Base-by-base conservation (phyloP, 2,329 filamentous ascomycete species). In the Aureobasidium mangrovei region DNA sequence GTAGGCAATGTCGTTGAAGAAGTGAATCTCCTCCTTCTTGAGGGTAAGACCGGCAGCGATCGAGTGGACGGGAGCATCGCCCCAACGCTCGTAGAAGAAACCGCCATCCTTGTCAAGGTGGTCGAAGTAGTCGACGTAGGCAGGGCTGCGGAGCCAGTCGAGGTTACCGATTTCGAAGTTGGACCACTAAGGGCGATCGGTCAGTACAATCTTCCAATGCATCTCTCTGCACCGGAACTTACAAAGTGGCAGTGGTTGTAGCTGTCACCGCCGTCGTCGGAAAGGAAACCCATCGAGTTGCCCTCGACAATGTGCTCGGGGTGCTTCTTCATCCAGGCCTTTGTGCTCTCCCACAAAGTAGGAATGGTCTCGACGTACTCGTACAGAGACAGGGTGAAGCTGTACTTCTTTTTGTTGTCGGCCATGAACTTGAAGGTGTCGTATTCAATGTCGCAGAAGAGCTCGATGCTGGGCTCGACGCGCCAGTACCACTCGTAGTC, bases 401-500 rank as follows among this genome's bases (percentile, higher is more conserved):
- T 91, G 80, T 98, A 98, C 75, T 96, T 97, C 77, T 97, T 98
- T 70, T 87, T 85, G 73, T 95, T 84, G 67, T 97, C 91, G 63
- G 86, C 84, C 90, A 98, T 96, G 76, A 83, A 90, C 60, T 88
- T 88, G 84, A 98, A 98, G 6, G 93, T 88, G 67, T 98, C 93
- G 71, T 95, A 95, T 71, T 89, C 80, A 65, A 98, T 80, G 68
- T 98, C 93, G 74, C 93, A 98, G 79, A 83, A 96, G 58, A 98
- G 85, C 76, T 97, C 88, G 68, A 98, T 84, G 72, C 88, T 93
- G 63, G 93, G 93, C 78, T 98, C 93, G 10, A 98, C 93, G 62
- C 94, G 88, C 93, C 93, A 98, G 80, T 98, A 98, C 82, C 89
- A 98, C 68, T 98, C 93, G 72, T 95, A 98, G 69, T 97, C 90